Base-by-base conservation (phyloP, 2,329 filamentous ascomycete species). In the Claviceps citrina region DNA sequence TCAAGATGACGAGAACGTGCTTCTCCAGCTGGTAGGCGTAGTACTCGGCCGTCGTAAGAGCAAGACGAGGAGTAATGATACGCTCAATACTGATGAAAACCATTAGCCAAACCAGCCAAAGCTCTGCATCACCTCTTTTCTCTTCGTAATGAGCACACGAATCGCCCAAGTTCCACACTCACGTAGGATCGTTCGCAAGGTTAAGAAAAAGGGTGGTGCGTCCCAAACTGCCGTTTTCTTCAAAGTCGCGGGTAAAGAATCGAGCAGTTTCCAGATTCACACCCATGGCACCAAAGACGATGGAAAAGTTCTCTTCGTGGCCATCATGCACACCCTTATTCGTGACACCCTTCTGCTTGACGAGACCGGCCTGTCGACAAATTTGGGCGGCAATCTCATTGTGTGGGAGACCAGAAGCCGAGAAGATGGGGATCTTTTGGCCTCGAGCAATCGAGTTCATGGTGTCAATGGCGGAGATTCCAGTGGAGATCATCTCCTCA, bases 11-110 rank as follows among this genome's bases (percentile, higher is more conserved):
- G 49, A 98, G 67, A 46, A 98, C 91, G 76, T 98, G 91, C 77
- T 98, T 98, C 76, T 98, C 91, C 51, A 98, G 78, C 66, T 98
- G 91, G 70, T 98, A 98, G 59, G 91, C 91, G 64, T 96, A 98
- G 76, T 98, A 98, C 66, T 98, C 91, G 64, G 91, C 91, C 20
- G 93, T 98, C 37, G 91, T 98, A 49, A 98, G 76, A 40, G 91
- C 91, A 46, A 98, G 82, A 76, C 91, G 91, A 61, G 91, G 91
- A 40, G 91, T 98, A 60, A 98, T 98, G 60, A 98, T 98, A 80
- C 91, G 91, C 67, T 98, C 91, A 63, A 98, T 98, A 39, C 84
- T 93, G 52, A 8, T 8, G 1, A 24, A n/a, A 7, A 34, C 10
- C n/a, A 28, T 39, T 19, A 26, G 8, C 6, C 22, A 24, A 24